Base-by-base conservation (phyloP, 106 monocot species). In the Phalaenopsis equestris region DNA sequence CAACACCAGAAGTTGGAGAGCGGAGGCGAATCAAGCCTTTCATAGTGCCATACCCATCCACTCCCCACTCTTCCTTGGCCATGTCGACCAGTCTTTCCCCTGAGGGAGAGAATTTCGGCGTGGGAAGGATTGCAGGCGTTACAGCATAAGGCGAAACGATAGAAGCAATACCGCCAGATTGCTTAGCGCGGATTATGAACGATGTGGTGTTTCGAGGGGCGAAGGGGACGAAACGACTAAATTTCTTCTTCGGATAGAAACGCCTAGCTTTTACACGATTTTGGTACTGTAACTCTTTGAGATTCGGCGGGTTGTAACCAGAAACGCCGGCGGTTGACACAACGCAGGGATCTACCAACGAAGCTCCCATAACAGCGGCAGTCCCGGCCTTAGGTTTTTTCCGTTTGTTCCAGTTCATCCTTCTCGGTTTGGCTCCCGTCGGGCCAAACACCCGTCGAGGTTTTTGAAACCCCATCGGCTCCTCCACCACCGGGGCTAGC, bases 11-110 rank as follows among this genome's bases (percentile, higher is more conserved):
- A 38, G 73, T 85, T 2, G 85, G 84, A 47, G 86, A 82, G 4
- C 98, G 82, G 49, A 99, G 85, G 36, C 98, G 82, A 73, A 99
- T 99, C 19, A 94, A 80, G 5, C 98, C 94, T 77, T 94, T 99
- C 98, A 99, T 99, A 19, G 98, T 90, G 2, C 98, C 94, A 73
- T 99, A 99, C 38, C 98, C 98, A 43, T 99, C 94, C 11, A 99
- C 98, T 7, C 98, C 94, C 98, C 98, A 99, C 86, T 94, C 94
- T 84, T 99, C 98, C 89, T 99, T 94, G 39, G 94, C 98, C 98
- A 99, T 94, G 88, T 99, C 98, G n/a, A 86, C 90, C 72, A 99
- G 67, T 16, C 86, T 89, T 87, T 99, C 94, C n/a, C 94, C 78
- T 0, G 87, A 90, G 0, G 94, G 98, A 2, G 92, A 94, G 75